Evolutionary conservation across 306 rosid species (phyloP), one percentile per base, ranked within the genome.

Genomic region (Luffa aegyptiaca): DNA sequence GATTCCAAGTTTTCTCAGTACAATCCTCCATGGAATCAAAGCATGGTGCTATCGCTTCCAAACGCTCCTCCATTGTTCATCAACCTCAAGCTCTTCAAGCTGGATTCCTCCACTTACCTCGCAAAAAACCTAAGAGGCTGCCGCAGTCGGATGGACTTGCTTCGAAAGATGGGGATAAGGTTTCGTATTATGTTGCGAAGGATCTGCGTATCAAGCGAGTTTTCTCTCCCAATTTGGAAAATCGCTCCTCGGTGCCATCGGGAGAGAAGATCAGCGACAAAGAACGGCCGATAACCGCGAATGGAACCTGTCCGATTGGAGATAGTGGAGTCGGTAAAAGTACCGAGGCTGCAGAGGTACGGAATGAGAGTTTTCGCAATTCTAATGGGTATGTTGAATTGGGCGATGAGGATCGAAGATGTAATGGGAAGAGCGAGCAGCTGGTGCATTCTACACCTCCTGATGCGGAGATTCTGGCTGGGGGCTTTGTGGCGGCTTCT

Each of bases 131-230:
- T 21, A 80, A 69, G 71, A 57, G 37, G 10, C 42, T 9, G 1
- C 74, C 78, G 16, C 42, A 4, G 0, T 49, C 76, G 12, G 59
- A 6, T 41, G 76, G 52, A 80, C 18, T 37, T 46, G 14, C 63
- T 2, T 39, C 86, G 0, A 7, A 36, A 49, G 80, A 18, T 3
- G 83, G 59, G 13, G 81, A 11, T 6, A 75, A 55, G 12, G 63
- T 77, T 3, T 72, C 80, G 55, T 42, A 12, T 31, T 11, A 8
- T 77, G 73, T 68, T 20, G 80, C 85, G 7, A 92, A 90, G 84
- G 97, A 94, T 77, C 91, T 94, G 66, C 98, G 98, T 1, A 37
- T 83, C 26, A 86, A 86, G 74, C 85, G 97, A 46, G 88, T 94
- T 35, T 94, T 87, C 66, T 87, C 96, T 2, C 88, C 87, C 1